Evolutionary conservation across 2,329 filamentous ascomycete species (phyloP).

Genomic region (Nemania bipapillata): DNA sequence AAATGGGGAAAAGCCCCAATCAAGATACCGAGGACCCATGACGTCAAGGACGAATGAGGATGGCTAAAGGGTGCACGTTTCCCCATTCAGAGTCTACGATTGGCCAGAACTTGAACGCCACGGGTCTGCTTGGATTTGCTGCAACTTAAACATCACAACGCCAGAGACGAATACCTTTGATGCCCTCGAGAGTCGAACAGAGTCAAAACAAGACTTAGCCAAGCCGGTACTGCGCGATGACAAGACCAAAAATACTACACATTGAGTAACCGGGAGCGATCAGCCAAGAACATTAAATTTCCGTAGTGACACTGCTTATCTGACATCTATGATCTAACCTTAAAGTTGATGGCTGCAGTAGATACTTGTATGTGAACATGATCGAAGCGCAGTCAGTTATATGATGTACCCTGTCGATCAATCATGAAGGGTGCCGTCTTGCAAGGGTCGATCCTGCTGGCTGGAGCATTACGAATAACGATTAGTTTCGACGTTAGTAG

Average conservation of each 20-base stretch:
- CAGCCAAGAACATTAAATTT: conserved; percentile 23
- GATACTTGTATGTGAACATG: conserved; percentile 8
- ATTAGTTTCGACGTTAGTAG: not conserved
- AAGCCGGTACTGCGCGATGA: conserved; percentile 25
- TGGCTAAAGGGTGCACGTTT: conserved; percentile 43
- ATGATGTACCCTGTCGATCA: not conserved
- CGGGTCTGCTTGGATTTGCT: not conserved
- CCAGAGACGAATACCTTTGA: not conserved
- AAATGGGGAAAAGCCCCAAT: not conserved
- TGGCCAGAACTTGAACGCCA: conserved; percentile 15
- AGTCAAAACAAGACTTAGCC: conserved; percentile 32
- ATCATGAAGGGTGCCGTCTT: not conserved
- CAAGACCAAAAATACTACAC: conserved; percentile 13
- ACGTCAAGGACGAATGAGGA: conserved; percentile 44
- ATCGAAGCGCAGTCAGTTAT: not conserved
- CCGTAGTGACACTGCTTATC: not conserved
- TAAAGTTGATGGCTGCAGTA: not conserved
- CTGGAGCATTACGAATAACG: not conserved
- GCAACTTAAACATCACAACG: conserved; percentile 10
- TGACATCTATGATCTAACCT: not conserved
- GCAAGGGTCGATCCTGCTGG: not conserved
- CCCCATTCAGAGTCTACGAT: conserved; percentile 25
- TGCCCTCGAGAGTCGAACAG: not conserved
- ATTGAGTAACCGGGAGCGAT: not conserved
- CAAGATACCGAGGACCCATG: conserved; percentile 17